A percentile compares a stretch with the other conserved stretches of the same genome.
These are phyloP conservation scores for Whalleya microplaca DNA, from an alignment of 2,329 filamentous ascomycete species.

Conservation along the genomic window DNA sequence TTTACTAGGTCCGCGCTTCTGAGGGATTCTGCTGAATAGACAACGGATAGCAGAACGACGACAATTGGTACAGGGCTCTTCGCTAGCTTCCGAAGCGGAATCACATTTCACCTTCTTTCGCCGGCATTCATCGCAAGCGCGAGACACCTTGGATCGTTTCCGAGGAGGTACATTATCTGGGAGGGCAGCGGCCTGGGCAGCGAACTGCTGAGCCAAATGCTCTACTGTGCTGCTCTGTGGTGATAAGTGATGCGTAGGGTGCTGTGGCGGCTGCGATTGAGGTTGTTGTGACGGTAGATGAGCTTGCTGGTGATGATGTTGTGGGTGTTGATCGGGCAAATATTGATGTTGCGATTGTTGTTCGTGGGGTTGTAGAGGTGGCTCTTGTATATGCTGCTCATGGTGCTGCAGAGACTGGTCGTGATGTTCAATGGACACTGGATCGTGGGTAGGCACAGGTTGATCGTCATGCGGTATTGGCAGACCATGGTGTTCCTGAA, in stretches of 20 bases:
- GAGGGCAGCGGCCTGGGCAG: conserved; percentile 34
- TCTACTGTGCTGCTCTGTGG: conserved; percentile 24
- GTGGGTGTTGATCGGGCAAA: conserved; percentile 21
- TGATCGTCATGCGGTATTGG: conserved; percentile 18
- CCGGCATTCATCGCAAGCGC: conserved; percentile 87
- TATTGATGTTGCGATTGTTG: conserved; percentile 22
- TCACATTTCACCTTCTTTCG: conserved; percentile 92
- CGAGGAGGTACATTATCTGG: conserved; percentile 67
- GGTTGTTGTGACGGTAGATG: conserved; percentile 33
- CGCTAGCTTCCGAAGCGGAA: conserved; percentile 72
- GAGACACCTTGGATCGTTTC: conserved; percentile 84
- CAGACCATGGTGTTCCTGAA: conserved; percentile 16
- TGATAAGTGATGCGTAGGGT: conserved; percentile 21
- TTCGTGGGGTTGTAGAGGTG: neutral
- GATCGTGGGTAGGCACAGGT: conserved; percentile 23
- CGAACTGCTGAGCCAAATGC: conserved; percentile 45
- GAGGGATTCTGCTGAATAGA: conserved; percentile 83
- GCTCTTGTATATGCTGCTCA: conserved; percentile 26
- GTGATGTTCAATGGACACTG: conserved; percentile 27
- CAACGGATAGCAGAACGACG: conserved; percentile 75
- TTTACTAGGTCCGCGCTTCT: conserved; percentile 89
- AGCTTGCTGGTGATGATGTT: conserved; percentile 37
- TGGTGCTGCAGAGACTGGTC: conserved; percentile 28
- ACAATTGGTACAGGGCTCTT: conserved; percentile 80
- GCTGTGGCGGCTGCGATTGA: conserved; percentile 39